Base-by-base conservation (phyloP, 768 basidiomycete genomes). In the Clavulina sp. region DNA sequence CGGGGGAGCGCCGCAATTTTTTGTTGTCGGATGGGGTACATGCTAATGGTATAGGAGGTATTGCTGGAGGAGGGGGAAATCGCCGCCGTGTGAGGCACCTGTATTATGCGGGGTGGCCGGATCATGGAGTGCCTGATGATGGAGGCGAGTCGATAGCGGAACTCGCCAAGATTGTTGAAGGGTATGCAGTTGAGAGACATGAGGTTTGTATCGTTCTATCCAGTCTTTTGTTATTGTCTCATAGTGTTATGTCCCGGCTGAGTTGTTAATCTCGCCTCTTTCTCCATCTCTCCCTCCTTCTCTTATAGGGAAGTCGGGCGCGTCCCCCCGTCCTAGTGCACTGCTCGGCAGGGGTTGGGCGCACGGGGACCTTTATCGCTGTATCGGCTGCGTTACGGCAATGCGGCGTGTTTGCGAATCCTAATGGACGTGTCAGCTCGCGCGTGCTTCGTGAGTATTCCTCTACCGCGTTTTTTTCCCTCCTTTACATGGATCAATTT, bases 301-400 rank as follows among this genome's bases (percentile, higher is more conserved):
- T 47, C 1, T 16, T 24, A 4, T 36, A 31, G 52, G 18, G 31
- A 23, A 51, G 4, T 30, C 49, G 48, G 23, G 13, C 13, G 13
- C 18, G 78, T 81, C 56, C 81, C 82, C 85, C 85, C 0, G 73
- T 84, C 56, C 74, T 91, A 58, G 73, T 84, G 30, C 77, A 83
- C 56, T 92, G 88, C 61, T 88, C 84, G 24, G 88, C 88, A 1
- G 88, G 88, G 3, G 72, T 91, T 53, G 88, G 88, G 2, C 74
- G 88, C 32, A 89, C 88, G 3, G 88, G 88, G n/a, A 75, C 86
- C 4, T 88, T 87, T 65, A 83, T 92, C 60, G 77, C 83, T 0
- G 61, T 88, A 38, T 77, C 77, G 4, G 88, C 86, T 9, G 67
- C 91, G 32, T 69, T 89, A n/a, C 81, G 84, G n/a, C 28, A 63